Evolutionary conservation across 2,329 filamentous ascomycete species (phyloP), one percentile per base, ranked within the genome.

Genomic region (Zasmidium angulare): DNA sequence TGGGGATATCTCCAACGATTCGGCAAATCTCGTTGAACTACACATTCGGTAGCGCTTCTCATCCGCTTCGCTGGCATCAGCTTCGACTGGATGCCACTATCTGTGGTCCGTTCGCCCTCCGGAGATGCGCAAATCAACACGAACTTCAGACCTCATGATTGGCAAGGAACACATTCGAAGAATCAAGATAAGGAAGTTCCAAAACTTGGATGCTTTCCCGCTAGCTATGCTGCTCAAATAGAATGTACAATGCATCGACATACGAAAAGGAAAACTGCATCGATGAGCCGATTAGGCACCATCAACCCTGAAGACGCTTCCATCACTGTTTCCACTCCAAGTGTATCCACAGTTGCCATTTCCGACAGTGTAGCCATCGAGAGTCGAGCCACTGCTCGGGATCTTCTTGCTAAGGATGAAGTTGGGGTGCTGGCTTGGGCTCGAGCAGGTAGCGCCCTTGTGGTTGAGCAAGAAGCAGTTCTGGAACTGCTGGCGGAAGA

Each of bases 391-490:
- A 17, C 23, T 24, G 14, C 47, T 46, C 23, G 22, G 24, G 14
- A 49, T 23, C 23, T 43, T 48, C 3, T 22, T 23, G 24, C 46
- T 51, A n/a, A 56, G 53, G 23, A 60, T 60, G 58, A 60, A 60
- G 53, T 60, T 60, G n/a, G 58, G 58, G n/a, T 60, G 58, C 36
- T 52, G 24, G 22, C 26, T 22, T 49, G 55, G 57, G 23, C 14
- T 47, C 46, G 26, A 40, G 50, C 58, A 60, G 12, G 43, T 56
- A 21, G 26, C 49, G 3, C 46, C 31, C 21, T 43, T 31, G 46
- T 60, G 58, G 19, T 40, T 40, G 24, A 60, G 58, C 58, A 60
- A 46, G 58, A 60, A 60, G 58, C 58, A 60, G 53, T 56, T 60
- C 4, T 50, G 26, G 49, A 49, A 53, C 20, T 46, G 21, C n/a